Conservation (phyloP, 768 basidiomycete species). For the Boletus fagicola region DNA sequence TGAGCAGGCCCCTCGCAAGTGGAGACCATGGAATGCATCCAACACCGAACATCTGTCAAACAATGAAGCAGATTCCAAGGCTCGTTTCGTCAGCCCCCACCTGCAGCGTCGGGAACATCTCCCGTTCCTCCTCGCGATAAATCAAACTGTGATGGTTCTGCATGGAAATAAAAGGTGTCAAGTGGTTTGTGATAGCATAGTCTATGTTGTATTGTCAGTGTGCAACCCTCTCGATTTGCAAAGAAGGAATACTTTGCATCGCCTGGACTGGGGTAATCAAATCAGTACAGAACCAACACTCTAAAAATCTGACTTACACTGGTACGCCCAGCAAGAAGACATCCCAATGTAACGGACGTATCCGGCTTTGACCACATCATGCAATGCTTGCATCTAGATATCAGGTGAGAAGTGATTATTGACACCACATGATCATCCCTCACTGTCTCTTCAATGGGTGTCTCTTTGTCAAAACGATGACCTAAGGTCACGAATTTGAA, state of each 20-base stretch:
- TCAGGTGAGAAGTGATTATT: not conserved
- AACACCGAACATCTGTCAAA: slow-evolving; percentile 34
- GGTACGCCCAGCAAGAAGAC: slow-evolving; percentile 6
- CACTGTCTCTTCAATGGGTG: not conserved
- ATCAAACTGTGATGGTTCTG: slow-evolving; percentile 40
- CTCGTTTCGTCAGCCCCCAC: slow-evolving; percentile 1
- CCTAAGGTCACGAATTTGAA: not conserved
- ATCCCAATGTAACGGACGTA: slow-evolving; percentile 3
- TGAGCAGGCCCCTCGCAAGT: slow-evolving; percentile 3
- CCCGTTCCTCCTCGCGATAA: slow-evolving; percentile 1
- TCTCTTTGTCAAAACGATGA: slow-evolving; percentile 1
- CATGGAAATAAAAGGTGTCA: slow-evolving; percentile 61
- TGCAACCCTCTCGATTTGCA: not conserved
- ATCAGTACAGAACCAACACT: not conserved
- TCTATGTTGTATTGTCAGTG: slow-evolving; percentile 19
- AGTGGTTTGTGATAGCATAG: slow-evolving; percentile 41
- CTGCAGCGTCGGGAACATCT: slow-evolving; percentile 1
- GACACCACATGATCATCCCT: not conserved
- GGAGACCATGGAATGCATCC: slow-evolving; percentile 8
- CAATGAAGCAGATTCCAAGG: slow-evolving; percentile 45
- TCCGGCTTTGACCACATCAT: slow-evolving; percentile 1
- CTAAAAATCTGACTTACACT: not conserved
- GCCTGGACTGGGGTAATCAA: not conserved
- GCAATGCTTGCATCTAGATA: slow-evolving; percentile 1
- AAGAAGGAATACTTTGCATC: slow-evolving; percentile 1